These are phyloP conservation scores for Misopates orontium DNA, from an alignment of 257 asterid species.

Conservation along the genomic window DNA sequence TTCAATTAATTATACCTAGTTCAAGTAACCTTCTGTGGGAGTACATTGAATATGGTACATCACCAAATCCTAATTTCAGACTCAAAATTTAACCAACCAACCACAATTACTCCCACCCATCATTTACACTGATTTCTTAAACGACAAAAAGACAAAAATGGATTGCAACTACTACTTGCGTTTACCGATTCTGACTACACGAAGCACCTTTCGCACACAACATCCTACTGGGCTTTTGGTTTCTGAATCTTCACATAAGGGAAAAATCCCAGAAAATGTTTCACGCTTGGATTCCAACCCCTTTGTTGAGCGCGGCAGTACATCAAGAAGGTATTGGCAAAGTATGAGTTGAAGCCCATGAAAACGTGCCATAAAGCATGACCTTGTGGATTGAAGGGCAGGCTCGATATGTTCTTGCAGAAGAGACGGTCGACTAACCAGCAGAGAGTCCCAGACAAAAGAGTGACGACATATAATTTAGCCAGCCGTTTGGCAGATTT, in stretches of 20 bases:
- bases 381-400: constrained; percentile 83
- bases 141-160: constrained; percentile 29
- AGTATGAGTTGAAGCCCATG: constrained; percentile 93
- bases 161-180: constrained; percentile 33
- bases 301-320: constrained; percentile 94
- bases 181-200: constrained; percentile 31
- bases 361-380: constrained; percentile 88
- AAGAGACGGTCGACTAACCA: constrained; percentile 75
- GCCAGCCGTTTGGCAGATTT: constrained; percentile 71
- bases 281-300: constrained; percentile 77
- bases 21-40: constrained; percentile 39
- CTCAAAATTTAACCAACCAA: constrained; percentile 52
- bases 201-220: neutral
- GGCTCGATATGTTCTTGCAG: constrained; percentile 51
- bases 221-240: constrained; percentile 73
- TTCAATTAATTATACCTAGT: constrained; percentile 24
- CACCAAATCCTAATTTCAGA: constrained; percentile 47
- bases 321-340: constrained; percentile 84
- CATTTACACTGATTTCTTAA: constrained; percentile 49
- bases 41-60: constrained; percentile 40
- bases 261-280: constrained; percentile 55
- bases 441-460: constrained; percentile 55
- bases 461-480: constrained; percentile 60
- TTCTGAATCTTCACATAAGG: constrained; percentile 83
- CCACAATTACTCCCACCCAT: constrained; percentile 47